Percentiles rank a stretch among this genome's conserved stretches.
phyloP scores from a whole-genome alignment of 2,329 filamentous ascomycete species.

The Paecilomyces formosus region DNA sequence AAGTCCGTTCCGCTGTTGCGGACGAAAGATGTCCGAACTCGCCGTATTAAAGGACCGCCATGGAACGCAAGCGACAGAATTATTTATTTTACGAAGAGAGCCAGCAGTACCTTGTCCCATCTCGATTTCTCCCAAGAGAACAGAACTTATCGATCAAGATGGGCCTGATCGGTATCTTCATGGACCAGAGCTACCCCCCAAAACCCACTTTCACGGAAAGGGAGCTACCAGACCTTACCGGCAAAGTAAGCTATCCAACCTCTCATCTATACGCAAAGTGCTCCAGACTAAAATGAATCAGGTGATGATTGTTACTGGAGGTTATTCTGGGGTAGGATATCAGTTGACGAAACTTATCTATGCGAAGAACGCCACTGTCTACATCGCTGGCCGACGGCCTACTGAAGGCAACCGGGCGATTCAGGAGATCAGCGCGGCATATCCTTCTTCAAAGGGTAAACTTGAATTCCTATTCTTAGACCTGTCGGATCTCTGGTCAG shows the following conservation, averaged over 20 bases:
- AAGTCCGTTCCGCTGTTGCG: too few relatives aligned
- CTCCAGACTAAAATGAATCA: background rate
- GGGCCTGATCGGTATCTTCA: background rate
- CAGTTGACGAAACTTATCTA: constrained; percentile 50
- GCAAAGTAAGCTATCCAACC: background rate
- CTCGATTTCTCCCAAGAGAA: too few relatives aligned
- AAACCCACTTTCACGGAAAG: background rate
- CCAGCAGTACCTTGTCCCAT: too few relatives aligned
- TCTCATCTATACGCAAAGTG: background rate
- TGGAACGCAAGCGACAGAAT: too few relatives aligned
- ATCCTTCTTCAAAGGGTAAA: constrained; percentile 31
- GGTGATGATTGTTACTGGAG: constrained; percentile 48
- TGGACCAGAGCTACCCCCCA: background rate
- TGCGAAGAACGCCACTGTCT: constrained; percentile 47
- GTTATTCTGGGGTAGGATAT: constrained; percentile 21
- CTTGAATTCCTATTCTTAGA: constrained; percentile 43
- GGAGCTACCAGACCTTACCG: background rate
- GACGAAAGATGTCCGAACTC: constrained; percentile 24
- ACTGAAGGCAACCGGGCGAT: constrained; percentile 43
- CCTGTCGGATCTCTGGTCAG: constrained; percentile 32
- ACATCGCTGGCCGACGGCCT: constrained; percentile 44
- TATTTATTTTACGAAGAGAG: too few relatives aligned
- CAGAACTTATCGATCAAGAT: background rate
- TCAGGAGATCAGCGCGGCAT: constrained; percentile 29
- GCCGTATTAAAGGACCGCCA: too few relatives aligned